A percentile compares a stretch with the other conserved stretches of the same genome.
Conservation (phyloP, 1,284 basidiomycete species). For the Rhizoctonia solani region DNA sequence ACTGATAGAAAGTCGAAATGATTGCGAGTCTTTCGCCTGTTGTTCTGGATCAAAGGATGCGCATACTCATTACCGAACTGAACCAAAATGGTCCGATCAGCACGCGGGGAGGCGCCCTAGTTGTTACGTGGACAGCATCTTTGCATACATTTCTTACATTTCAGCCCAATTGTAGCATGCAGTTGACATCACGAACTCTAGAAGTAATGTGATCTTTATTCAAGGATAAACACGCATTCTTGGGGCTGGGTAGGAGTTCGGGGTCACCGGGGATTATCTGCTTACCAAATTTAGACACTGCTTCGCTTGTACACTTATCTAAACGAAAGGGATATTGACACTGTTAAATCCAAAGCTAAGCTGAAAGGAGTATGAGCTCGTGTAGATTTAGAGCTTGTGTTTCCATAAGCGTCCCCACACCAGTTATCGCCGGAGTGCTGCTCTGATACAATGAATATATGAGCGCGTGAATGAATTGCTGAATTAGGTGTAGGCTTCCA, state of each 20-base stretch:
- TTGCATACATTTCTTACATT: not conserved
- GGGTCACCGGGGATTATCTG: constrained; percentile 24
- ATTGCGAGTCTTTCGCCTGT: too few species aligned
- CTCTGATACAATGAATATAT: not conserved
- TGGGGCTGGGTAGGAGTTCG: not conserved
- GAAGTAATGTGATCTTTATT: not conserved
- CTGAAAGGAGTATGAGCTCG: not conserved
- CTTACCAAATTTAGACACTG: not conserved
- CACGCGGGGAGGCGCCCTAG: not conserved
- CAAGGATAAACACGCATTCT: not conserved
- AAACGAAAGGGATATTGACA: not conserved
- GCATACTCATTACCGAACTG: too few species aligned
- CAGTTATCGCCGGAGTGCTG: not conserved
- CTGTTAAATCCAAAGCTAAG: not conserved
- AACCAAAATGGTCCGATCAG: not conserved
- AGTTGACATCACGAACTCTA: not conserved
- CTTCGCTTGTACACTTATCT: constrained; percentile 8
- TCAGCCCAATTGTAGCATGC: not conserved
- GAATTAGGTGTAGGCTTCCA: too few species aligned
- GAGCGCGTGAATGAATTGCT: not conserved
- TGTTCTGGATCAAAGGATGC: too few species aligned
- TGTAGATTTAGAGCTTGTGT: not conserved
- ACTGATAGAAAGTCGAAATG: too few species aligned
- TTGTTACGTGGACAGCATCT: not conserved
- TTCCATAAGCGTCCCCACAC: not conserved